Evolutionary conservation across 352 stramenopile species (phyloP).

Genomic region (Aphanomyces stellatus): DNA sequence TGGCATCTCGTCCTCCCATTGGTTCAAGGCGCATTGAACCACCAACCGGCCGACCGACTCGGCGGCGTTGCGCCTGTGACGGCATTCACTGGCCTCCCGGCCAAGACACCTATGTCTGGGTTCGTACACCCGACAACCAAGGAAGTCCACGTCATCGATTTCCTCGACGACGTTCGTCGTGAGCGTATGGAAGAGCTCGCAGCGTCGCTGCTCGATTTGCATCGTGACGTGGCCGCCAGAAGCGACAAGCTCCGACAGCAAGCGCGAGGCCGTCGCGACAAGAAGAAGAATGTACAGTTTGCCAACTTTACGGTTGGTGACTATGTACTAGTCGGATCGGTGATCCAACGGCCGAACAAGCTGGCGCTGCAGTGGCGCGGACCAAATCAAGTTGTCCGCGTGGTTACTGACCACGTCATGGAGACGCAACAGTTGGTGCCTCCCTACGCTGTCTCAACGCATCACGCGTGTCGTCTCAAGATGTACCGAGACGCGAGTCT

Average conservation of each 20-base stretch:
- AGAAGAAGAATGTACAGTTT: neutral
- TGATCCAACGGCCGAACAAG: constrained; percentile 11
- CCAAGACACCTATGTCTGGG: neutral
- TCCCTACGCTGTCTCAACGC: constrained; percentile 1
- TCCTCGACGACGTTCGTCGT: neutral
- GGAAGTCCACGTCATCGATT: constrained; percentile 1
- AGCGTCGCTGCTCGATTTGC: neutral
- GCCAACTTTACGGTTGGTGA: constrained; percentile 11
- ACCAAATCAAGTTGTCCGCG: neutral
- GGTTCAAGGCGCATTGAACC: constrained; percentile 10
- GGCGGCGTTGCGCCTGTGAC: constrained; percentile 13
- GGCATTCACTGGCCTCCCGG: constrained; percentile 6
- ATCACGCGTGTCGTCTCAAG: constrained; percentile 10
- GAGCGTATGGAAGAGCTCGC: neutral
- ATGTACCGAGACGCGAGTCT: neutral
- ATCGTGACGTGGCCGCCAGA: neutral
- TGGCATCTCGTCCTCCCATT: constrained; percentile 7
- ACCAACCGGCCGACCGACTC: constrained; percentile 19
- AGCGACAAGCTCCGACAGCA: too few species aligned
- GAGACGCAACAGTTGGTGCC: constrained; percentile 8
- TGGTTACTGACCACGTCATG: constrained; percentile 11
- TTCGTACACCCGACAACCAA: constrained; percentile 14
- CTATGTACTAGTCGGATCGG: constrained; percentile 9
- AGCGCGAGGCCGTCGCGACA: neutral
- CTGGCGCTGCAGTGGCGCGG: constrained; percentile 8